These are phyloP conservation scores for Polytolypa hystricis DNA, from an alignment of 2,329 filamentous ascomycete species.

Conservation along the genomic window DNA sequence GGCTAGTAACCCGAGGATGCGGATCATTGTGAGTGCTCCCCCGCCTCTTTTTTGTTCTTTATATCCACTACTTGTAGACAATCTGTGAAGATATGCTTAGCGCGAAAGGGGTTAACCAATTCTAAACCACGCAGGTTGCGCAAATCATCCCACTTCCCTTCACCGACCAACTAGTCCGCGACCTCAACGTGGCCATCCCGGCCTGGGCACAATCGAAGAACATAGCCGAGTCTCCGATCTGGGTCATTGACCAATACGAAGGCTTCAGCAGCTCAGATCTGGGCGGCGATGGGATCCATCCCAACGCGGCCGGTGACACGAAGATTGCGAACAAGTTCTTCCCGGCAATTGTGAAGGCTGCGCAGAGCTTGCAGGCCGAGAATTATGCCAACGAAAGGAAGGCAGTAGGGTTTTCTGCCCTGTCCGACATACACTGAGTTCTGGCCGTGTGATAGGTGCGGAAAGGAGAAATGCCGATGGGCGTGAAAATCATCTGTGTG, in stretches of 20 bases:
- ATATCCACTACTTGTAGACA: not conserved
- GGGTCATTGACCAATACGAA: constrained; percentile 27
- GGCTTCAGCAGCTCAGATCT: constrained; percentile 25
- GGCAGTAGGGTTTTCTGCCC: too few species aligned
- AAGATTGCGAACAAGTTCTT: not conserved
- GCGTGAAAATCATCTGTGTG: too few species aligned
- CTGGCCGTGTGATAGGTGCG: too few species aligned
- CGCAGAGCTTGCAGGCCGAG: too few species aligned
- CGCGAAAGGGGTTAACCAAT: not conserved
- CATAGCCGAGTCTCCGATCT: constrained; percentile 30
- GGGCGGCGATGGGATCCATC: constrained; percentile 32
- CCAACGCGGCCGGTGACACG: constrained; percentile 17
- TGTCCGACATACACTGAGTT: too few species aligned
- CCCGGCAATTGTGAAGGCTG: not conserved
- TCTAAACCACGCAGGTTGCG: constrained; percentile 26
- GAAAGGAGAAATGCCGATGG: too few species aligned
- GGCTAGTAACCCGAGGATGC: constrained; percentile 26
- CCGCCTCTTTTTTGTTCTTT: not conserved
- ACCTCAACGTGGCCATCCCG: constrained; percentile 29
- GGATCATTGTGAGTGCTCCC: constrained; percentile 30
- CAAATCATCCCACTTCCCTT: constrained; percentile 30
- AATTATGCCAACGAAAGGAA: too few species aligned
- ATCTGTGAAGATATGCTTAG: not conserved
- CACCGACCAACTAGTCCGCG: constrained; percentile 18
- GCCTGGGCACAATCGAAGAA: constrained; percentile 28